Evolutionary conservation across 2,329 filamentous ascomycete genomes (phyloP).

Genomic region (Colletotrichum neosansevieriae): DNA sequence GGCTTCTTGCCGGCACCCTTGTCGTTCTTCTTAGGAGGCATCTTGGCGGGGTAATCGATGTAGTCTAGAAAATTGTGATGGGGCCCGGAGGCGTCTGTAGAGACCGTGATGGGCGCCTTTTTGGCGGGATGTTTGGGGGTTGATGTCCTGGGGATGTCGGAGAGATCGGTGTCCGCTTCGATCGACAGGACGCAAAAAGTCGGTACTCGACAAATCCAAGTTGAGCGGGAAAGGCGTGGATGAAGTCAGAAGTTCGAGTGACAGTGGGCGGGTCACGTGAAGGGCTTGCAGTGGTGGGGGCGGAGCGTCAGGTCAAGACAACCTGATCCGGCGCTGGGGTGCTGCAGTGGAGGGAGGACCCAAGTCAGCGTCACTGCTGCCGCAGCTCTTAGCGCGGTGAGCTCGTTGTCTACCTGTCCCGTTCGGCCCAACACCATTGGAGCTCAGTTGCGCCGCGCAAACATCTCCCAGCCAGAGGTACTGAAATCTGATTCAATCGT

Average conservation of each 20-base stretch:
- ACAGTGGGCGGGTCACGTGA: conserved; percentile 39
- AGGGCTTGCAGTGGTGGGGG: conserved; percentile 39
- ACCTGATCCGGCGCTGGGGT: conserved; percentile 19
- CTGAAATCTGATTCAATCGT: neutral
- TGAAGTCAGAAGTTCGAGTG: conserved; percentile 39
- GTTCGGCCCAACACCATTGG: conserved; percentile 24
- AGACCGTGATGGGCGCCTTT: conserved; percentile 6
- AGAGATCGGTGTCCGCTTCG: conserved; percentile 24
- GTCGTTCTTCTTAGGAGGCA: conserved; percentile 76
- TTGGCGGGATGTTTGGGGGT: neutral
- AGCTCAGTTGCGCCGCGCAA: conserved; percentile 17
- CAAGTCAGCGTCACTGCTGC: conserved; percentile 26
- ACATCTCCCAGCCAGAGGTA: conserved; percentile 1
- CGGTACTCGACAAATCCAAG: conserved; percentile 13
- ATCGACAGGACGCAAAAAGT: conserved; percentile 37
- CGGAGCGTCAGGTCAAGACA: conserved; percentile 34
- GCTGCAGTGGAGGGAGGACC: conserved; percentile 27
- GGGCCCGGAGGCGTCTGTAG: conserved; percentile 13
- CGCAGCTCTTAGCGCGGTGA: conserved; percentile 33
- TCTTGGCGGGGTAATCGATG: conserved; percentile 58
- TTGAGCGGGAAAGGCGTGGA: conserved; percentile 29
- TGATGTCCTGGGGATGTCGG: conserved; percentile 19
- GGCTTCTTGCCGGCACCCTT: conserved; percentile 67
- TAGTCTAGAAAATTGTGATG: conserved; percentile 21
- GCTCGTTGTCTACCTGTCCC: conserved; percentile 38